Percentiles rank a stretch among this genome's conserved stretches.
Evolutionary conservation across 331 rosid species (phyloP).

Genomic region (Rosa hybrid): DNA sequence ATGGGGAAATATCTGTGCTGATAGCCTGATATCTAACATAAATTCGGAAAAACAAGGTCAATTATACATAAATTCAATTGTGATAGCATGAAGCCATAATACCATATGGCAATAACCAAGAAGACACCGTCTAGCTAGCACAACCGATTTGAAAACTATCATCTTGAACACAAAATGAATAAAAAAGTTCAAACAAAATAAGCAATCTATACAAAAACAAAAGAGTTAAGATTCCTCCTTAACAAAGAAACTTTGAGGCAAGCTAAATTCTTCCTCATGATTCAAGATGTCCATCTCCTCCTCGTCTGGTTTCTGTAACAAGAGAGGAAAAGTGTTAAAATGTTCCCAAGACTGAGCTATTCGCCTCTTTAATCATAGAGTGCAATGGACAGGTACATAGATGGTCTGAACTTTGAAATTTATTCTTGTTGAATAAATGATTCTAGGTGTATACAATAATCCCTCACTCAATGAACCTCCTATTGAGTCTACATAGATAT

Average conservation of each 20-base stretch:
- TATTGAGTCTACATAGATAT: not conserved
- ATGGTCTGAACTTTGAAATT: not conserved
- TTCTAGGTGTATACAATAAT: not conserved
- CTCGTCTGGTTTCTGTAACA: slow-evolving; percentile 81
- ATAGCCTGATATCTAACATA: not conserved
- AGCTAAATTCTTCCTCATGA: slow-evolving; percentile 80
- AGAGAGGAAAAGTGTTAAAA: not conserved
- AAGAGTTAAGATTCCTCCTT: slow-evolving; percentile 66
- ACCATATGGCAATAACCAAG: not conserved
- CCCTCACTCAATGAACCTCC: not conserved
- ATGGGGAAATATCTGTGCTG: not conserved
- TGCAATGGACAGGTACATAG: not conserved
- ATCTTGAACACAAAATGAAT: not conserved
- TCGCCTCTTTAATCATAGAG: not conserved
- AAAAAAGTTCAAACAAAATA: slow-evolving; percentile 18
- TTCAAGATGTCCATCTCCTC: slow-evolving; percentile 75
- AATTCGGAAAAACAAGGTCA: not conserved
- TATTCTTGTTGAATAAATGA: not conserved
- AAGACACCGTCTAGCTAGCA: not conserved
- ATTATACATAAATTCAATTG: not conserved
- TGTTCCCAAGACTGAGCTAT: not conserved
- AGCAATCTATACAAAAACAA: slow-evolving; percentile 26
- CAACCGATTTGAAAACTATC: slow-evolving; percentile 2
- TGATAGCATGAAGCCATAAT: not conserved
- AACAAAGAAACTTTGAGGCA: slow-evolving; percentile 76